Conservation (phyloP, 208 protist species). For the Balamuthia mandrillaris region DNA sequence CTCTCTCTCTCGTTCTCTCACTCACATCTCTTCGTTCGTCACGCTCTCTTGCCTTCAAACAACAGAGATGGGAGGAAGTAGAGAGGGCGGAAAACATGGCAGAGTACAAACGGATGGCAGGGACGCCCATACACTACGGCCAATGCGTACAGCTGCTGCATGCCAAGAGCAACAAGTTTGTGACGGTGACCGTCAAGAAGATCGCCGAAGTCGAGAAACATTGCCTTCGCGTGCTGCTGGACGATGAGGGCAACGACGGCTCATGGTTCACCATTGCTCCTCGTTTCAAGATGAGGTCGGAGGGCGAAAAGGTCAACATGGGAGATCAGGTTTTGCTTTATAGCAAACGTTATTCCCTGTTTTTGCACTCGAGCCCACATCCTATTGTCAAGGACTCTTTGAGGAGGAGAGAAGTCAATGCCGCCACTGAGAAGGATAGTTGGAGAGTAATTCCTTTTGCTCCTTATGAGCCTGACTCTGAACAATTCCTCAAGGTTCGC, state of each 20-base stretch:
- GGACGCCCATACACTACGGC: background rate
- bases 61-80: background rate
- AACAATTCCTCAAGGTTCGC: slow-evolving; percentile 13
- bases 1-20: no score
- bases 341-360: background rate
- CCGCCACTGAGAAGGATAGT: slow-evolving; percentile 11
- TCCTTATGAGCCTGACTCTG: background rate
- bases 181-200: slow-evolving; percentile 10
- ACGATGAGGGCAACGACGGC: background rate
- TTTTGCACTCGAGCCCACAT: slow-evolving; percentile 14
- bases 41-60: no score
- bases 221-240: slow-evolving; percentile 12
- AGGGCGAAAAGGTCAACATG: slow-evolving; percentile 8
- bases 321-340: background rate
- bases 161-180: slow-evolving; percentile 25
- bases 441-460: slow-evolving; percentile 29
- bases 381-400: background rate
- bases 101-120: background rate
- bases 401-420: background rate
- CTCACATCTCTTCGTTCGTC: no score
- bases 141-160: slow-evolving; percentile 13
- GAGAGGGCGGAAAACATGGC: background rate
- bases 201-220: slow-evolving; percentile 4
- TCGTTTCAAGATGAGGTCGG: background rate
- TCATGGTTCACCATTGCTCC: slow-evolving; percentile 28